These are phyloP conservation scores for Penicillium sp. DNA, from an alignment of 2,329 filamentous ascomycete genomes.

Conservation along the genomic window DNA sequence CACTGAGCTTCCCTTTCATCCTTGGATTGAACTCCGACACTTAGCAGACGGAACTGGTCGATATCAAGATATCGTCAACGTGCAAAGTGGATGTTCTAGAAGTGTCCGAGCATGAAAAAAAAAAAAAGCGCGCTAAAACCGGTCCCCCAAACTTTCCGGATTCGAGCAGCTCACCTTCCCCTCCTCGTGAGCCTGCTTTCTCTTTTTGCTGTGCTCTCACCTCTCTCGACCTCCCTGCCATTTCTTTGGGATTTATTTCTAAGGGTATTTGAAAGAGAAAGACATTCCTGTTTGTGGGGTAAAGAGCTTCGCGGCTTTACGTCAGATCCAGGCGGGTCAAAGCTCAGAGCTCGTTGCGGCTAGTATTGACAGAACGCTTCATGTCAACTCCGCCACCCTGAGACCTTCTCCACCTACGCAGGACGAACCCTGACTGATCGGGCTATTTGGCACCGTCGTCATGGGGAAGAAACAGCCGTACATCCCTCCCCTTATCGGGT, in stretches of 20 bases:
- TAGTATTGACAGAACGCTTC: conserved; percentile 10
- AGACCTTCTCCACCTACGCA: background rate
- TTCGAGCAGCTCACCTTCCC: conserved; percentile 9
- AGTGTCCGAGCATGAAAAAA: background rate
- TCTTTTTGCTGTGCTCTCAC: conserved; percentile 3
- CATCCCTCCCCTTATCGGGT: conserved; percentile 47
- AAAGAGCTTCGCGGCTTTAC: conserved; percentile 3
- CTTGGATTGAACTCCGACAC: background rate
- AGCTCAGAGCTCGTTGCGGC: conserved; percentile 12
- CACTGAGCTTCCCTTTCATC: background rate
- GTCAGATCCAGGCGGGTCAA: conserved; percentile 15
- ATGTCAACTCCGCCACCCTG: conserved; percentile 13
- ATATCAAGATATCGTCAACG: background rate
- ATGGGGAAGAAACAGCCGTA: conserved; percentile 39
- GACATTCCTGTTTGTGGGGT: background rate
- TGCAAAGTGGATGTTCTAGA: background rate
- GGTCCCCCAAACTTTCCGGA: conserved; percentile 14
- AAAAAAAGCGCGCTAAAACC: background rate
- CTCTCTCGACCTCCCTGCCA: background rate
- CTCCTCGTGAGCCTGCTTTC: background rate
- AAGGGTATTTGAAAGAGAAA: background rate
- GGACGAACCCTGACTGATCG: conserved; percentile 1
- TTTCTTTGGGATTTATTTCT: background rate
- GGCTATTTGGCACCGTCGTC: conserved; percentile 1
- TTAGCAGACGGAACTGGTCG: background rate